Conservation (phyloP, 306 rosid genomes). For the Lathyrus aphaca region DNA sequence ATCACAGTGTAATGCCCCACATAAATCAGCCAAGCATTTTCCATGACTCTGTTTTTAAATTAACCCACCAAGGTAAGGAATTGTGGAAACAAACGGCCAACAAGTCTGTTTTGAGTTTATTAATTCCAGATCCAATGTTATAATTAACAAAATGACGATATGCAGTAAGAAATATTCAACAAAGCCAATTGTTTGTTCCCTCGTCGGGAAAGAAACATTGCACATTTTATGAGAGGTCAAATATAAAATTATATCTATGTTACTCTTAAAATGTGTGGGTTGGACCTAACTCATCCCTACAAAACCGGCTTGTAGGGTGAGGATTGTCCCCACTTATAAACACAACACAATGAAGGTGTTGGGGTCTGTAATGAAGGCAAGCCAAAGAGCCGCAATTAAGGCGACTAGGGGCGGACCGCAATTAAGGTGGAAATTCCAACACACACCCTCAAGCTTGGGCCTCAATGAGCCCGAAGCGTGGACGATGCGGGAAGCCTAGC, state of each 20-base stretch:
- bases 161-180: slow-evolving; percentile 13
- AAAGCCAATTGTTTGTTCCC: slow-evolving; percentile 23
- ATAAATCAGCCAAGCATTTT: slow-evolving; percentile 93
- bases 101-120: slow-evolving; percentile 19
- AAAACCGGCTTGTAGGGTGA: too few relatives aligned
- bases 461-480: too few relatives aligned
- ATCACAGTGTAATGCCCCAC: slow-evolving; percentile 95
- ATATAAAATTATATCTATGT: not conserved
- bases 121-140: slow-evolving; percentile 3
- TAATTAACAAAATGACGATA: slow-evolving; percentile 17
- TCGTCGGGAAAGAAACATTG: not conserved
- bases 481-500: too few relatives aligned
- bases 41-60: slow-evolving; percentile 63
- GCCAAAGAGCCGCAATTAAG: too few relatives aligned
- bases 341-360: too few relatives aligned
- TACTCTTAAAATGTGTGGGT: too few relatives aligned
- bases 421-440: too few relatives aligned
- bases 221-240: not conserved
- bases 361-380: too few relatives aligned
- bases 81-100: slow-evolving; percentile 8
- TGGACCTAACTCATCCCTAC: too few relatives aligned
- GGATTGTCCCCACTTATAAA: too few relatives aligned
- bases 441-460: too few relatives aligned
- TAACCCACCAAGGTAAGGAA: not conserved
- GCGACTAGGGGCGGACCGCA: too few relatives aligned